Base-by-base conservation (phyloP, 257 asterid species). In the Galeopsis tetrahit region DNA sequence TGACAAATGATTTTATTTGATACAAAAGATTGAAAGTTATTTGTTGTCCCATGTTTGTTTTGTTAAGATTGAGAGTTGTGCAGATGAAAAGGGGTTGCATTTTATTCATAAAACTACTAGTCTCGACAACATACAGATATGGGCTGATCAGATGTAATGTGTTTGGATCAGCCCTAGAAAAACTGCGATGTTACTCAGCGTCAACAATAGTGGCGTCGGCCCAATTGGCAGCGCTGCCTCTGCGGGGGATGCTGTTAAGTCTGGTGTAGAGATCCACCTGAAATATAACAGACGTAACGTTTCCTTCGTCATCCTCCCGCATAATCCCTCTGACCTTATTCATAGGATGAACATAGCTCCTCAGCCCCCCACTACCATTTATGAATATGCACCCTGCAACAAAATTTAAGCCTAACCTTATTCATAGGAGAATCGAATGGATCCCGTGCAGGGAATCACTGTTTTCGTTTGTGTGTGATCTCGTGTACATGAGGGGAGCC, bases 141-240 rank as follows among this genome's bases (percentile, higher is more conserved):
- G 28, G 28, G 28, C n/a, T n/a, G n/a, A n/a, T n/a, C n/a, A n/a
- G n/a, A n/a, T n/a, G n/a, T n/a, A n/a, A n/a, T n/a, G n/a, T n/a
- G n/a, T n/a, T n/a, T n/a, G n/a, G 42, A 38, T 38, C 42, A 38
- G 7, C 7, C 42, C 42, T 38, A n/a, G 56, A 4, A 49, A 49
- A 46, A 46, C 21, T 11, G 21, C 55, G 55, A 5, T 4, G 3
- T 49, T 14, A n/a, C 2, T 82, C 72, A 63, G 81, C 81, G 48
- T 84, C 88, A 57, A 86, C 76, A 0, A 34, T 13, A 5, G 89
- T 53, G 55, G 85, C 72, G 78, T 77, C 71, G 9, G 87, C 85
- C 91, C 90, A 90, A 53, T 85, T 90, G 0, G 87, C 72, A 5
- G 87, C 90, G 72, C 96, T 90, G 17, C 89, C 95, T 1, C 69